Conservation (phyloP, 2,329 filamentous ascomycete genomes). For the Podosphaera fusca region DNA sequence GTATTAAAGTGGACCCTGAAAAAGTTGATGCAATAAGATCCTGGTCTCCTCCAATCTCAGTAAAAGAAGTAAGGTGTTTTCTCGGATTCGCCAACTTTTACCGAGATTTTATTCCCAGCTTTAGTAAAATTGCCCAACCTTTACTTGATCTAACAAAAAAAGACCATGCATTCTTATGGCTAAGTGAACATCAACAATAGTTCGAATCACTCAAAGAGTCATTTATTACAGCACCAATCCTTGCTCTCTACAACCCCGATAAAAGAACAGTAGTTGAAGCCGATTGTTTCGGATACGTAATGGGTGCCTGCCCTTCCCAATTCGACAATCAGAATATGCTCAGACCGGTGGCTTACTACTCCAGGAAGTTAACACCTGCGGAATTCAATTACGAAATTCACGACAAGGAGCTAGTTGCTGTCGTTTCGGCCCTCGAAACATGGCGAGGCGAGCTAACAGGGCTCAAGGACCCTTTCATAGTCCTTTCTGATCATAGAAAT, state of each 20-base stretch:
- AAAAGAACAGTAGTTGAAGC: neutral
- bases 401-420: neutral
- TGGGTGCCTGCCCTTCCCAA: neutral
- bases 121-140: too few relatives aligned
- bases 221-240: too few relatives aligned
- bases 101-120: too few relatives aligned
- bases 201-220: too few relatives aligned
- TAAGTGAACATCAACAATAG: too few relatives aligned
- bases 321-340: neutral
- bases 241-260: neutral
- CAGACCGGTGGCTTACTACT: neutral
- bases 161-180: too few relatives aligned
- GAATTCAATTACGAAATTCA: neutral
- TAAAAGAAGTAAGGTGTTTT: neutral
- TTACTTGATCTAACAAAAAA: too few relatives aligned
- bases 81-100: too few relatives aligned
- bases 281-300: neutral
- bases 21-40: neutral
- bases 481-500: neutral
- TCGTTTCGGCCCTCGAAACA: too few relatives aligned
- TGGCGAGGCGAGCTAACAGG: too few relatives aligned
- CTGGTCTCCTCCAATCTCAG: neutral
- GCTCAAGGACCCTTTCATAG: too few relatives aligned
- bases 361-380: neutral
- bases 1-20: neutral